phyloP scores from a whole-genome alignment of 2,329 filamentous ascomycete genomes.

The Stromatinia cepivora region DNA sequence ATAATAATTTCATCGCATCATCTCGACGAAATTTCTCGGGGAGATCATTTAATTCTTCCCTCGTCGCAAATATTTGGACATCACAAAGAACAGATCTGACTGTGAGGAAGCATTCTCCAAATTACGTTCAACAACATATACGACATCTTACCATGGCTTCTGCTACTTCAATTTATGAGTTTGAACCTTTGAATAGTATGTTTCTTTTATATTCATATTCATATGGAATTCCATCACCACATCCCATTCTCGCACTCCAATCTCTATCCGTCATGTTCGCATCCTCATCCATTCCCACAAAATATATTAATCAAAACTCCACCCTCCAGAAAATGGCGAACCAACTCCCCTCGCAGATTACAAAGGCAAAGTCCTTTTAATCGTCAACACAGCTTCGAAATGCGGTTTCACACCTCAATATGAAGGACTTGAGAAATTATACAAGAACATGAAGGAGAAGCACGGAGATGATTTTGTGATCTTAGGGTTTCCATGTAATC shows the following conservation, averaged over 20 bases:
- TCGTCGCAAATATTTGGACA: constrained; percentile 9
- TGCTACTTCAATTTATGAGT: constrained; percentile 76
- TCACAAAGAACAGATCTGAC: constrained; percentile 11
- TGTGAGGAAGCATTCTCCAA: background rate
- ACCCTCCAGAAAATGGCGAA: constrained; percentile 66
- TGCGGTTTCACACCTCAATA: constrained; percentile 99
- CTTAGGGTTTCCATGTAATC: constrained; percentile 97
- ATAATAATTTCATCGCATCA: background rate
- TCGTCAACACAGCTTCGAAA: constrained; percentile 98
- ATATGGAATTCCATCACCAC: background rate
- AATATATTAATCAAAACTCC: constrained; percentile 21
- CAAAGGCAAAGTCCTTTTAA: constrained; percentile 88
- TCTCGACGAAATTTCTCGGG: background rate
- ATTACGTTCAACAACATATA: constrained; percentile 16
- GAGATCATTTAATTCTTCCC: background rate
- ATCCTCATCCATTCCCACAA: constrained; percentile 8
- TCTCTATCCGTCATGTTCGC: constrained; percentile 1
- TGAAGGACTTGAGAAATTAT: constrained; percentile 84
- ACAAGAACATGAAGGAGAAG: constrained; percentile 70
- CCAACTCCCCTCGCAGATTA: constrained; percentile 69
- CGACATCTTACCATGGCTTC: constrained; percentile 56
- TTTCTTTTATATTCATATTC: constrained; percentile 31
- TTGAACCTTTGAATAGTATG: constrained; percentile 79
- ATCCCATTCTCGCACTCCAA: background rate
- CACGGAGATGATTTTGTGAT: constrained; percentile 72